phyloP scores from a whole-genome alignment of 176 grass and related monocot species.

The Luzula sylvatica region DNA sequence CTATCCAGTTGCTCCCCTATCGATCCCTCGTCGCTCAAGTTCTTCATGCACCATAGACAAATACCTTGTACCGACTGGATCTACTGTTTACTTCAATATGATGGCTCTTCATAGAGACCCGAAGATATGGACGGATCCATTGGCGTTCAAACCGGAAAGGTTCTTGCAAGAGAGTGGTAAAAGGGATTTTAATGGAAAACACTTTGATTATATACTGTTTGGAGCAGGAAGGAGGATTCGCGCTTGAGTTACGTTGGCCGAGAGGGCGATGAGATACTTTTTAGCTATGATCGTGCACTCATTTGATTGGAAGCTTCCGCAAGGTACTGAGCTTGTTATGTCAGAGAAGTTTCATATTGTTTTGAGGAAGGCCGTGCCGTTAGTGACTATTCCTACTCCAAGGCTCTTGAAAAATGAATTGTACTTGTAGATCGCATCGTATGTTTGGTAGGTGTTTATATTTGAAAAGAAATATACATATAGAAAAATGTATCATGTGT shows the following conservation, averaged over 20 bases:
- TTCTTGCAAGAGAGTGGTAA: constrained; percentile 14
- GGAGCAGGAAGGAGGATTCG: constrained; percentile 72
- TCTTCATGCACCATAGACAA: constrained; percentile 26
- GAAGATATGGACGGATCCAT: constrained; percentile 34
- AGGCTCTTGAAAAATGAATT: constrained; percentile 35
- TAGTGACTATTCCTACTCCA: constrained; percentile 47
- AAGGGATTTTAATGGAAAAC: constrained; percentile 47
- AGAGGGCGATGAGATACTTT: constrained; percentile 41
- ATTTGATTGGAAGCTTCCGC: constrained; percentile 56
- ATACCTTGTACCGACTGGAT: constrained; percentile 32
- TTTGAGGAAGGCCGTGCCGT: constrained; percentile 62
- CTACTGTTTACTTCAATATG: constrained; percentile 49
- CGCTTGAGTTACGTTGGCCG: constrained; percentile 54
- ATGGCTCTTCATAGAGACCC: constrained; percentile 70
- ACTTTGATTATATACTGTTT: constrained; percentile 57
- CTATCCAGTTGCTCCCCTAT: constrained; percentile 56
- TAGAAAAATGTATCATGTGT: too few relatives aligned
- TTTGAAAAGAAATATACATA: too few relatives aligned
- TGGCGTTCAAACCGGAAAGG: constrained; percentile 50
- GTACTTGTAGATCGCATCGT: constrained; percentile 24
- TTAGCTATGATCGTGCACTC: constrained; percentile 54
- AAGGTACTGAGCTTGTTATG: constrained; percentile 27
- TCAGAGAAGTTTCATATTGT: constrained; percentile 62
- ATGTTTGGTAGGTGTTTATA: too few relatives aligned
- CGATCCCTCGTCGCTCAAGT: constrained; percentile 60